These are phyloP conservation scores for Fusarium sp. DNA, from an alignment of 2,329 filamentous ascomycete genomes.

Conservation along the genomic window DNA sequence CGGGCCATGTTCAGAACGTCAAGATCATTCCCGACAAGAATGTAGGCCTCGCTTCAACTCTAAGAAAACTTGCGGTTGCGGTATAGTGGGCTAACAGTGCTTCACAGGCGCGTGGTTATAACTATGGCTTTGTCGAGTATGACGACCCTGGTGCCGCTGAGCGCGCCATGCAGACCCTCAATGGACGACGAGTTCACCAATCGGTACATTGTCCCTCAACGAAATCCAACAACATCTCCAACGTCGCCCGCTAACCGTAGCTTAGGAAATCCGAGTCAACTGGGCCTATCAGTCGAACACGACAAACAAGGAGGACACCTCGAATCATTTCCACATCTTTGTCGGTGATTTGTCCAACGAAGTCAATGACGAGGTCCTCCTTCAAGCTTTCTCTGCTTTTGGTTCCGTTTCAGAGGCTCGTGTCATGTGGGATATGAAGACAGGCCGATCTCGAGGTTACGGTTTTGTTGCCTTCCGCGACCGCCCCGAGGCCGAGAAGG, in stretches of 20 bases:
- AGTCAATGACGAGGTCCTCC: constrained; percentile 94
- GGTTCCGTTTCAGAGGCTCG: constrained; percentile 96
- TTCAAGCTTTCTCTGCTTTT: constrained; percentile 95
- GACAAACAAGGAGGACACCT: constrained; percentile 94
- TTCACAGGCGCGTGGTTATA: constrained; percentile 87
- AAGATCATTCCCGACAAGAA: constrained; percentile 99
- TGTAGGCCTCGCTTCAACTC: constrained; percentile 67
- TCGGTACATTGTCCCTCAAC: constrained; percentile 65
- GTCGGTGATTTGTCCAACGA: constrained; percentile 98
- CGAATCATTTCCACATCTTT: constrained; percentile 98
- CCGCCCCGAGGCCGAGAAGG: constrained; percentile 92
- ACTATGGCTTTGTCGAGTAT: constrained; percentile 99
- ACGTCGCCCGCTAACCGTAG: constrained; percentile 34
- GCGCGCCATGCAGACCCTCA: constrained; percentile 95
- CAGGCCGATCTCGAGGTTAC: constrained; percentile 94
- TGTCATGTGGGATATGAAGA: constrained; percentile 99
- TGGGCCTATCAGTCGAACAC: constrained; percentile 99
- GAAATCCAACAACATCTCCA: background rate
- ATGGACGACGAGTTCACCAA: constrained; percentile 94
- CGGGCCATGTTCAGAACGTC: constrained; percentile 96
- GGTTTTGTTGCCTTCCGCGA: constrained; percentile 98
- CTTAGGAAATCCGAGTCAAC: constrained; percentile 96
- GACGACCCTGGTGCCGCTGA: constrained; percentile 97
- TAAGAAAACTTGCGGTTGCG: background rate
- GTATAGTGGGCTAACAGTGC: constrained; percentile 35